Base-by-base conservation (phyloP, 495 filamentous ascomycete genomes). In the Aspergillus wentii region DNA sequence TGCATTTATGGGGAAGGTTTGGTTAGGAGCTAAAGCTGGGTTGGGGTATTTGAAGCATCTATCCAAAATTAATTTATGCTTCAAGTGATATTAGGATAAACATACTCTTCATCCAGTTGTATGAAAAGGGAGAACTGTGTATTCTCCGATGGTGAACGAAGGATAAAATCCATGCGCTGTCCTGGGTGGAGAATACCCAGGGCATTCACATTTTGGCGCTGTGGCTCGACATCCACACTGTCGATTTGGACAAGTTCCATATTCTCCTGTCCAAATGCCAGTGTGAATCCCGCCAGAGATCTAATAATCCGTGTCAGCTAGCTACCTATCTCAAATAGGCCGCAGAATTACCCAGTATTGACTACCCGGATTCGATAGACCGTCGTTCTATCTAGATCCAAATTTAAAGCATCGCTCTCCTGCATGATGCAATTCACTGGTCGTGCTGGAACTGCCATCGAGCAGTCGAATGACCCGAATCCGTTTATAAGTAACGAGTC, bases 401-500 rank as follows among this genome's bases (percentile, higher is more conserved):
- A 20, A 47, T 62, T 51, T 23, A 48, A 46, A 18, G 35, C 23
- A 20, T 57, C 28, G 17, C 46, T 28, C 19, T 13, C 15, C 8
- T 51, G 43, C 5, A 51, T 33, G 9, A 56, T 34, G 46, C 72
- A 76, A 23, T 74, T 57, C 20, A 74, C 33, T 1, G 71, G 71
- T 19, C 67, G 46, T 5, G 70, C 69, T 27, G 67, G 65, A 5
- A 69, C 63, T 3, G 72, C 69, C 57, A 63, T 64, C 0, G 57
- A 65, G 48, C 74, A 78, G 20, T 70, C 48, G 36, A 71, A 78
- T 10, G 51, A 35, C 8, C 74, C 74, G 7, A 41, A 38, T 23
- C 74, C 74, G 44, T 78, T 75, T 15, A 78, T 45, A 5, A 78
- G 43, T 2, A 78, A 33, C 0, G 68, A 73, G 38, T 78, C 74